A percentile compares a stretch with the other conserved stretches of the same genome.
These are phyloP conservation scores for Lipomyces mesembrius DNA, from an alignment of 805 yeast species.

Conservation along the genomic window DNA sequence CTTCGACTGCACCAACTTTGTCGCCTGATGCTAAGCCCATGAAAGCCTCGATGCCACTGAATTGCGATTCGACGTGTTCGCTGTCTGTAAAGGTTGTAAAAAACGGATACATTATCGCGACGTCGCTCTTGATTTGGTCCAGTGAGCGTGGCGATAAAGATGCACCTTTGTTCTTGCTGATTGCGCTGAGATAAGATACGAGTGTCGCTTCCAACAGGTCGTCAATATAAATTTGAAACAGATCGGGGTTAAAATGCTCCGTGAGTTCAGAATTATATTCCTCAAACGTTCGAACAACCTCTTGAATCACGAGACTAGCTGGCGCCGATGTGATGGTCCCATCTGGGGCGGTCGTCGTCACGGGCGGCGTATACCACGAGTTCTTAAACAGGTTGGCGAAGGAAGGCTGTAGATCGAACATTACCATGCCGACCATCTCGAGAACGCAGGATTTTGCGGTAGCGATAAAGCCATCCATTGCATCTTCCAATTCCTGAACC, in stretches of 20 bases:
- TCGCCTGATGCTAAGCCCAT: conserved; percentile 58
- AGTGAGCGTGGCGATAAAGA: conserved; percentile 41
- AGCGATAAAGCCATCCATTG: conserved; percentile 79
- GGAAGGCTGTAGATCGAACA: conserved; percentile 71
- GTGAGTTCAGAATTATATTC: conserved; percentile 74
- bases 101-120: conserved; percentile 57
- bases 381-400: conserved; percentile 66
- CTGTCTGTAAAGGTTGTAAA: conserved; percentile 55
- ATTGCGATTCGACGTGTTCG: conserved; percentile 53
- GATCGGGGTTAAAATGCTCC: conserved; percentile 56
- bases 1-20: conserved; percentile 48
- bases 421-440: conserved; percentile 62
- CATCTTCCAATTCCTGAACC: conserved; percentile 53
- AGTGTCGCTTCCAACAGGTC: conserved; percentile 58
- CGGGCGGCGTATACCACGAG: conserved; percentile 66
- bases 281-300: conserved; percentile 69
- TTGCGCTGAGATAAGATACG: conserved; percentile 54
- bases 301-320: conserved; percentile 49
- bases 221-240: conserved; percentile 60
- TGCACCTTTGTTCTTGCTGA: conserved; percentile 48
- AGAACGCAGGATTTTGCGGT: conserved; percentile 68
- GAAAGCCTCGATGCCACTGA: conserved; percentile 64
- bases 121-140: conserved; percentile 64
- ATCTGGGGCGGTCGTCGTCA: conserved; percentile 21
- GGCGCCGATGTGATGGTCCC: conserved; percentile 18